Evolutionary conservation across 805 yeast genomes (phyloP), one percentile per base, ranked within the genome.

Genomic region (Saccharomycopsis fodiens): DNA sequence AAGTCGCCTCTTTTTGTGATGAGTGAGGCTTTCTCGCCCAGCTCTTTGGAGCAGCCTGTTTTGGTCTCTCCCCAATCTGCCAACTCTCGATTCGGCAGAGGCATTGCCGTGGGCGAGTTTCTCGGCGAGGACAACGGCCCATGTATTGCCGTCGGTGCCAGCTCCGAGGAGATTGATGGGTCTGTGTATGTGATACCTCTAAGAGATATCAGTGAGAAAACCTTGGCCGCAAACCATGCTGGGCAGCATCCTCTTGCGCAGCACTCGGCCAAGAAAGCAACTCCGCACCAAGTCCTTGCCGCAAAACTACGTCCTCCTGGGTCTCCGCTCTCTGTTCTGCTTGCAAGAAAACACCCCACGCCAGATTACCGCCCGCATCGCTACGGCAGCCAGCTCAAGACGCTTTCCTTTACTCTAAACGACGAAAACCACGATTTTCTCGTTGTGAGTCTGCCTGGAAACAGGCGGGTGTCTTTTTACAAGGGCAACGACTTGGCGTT

Each of bases 141-240:
- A 0, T 66, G 73, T 10, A 39, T 76, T 4, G 82, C 79, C 0
- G 64, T 78, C 1, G 69, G 79, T 1, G 69, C 82, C 1, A 75
- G 74, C 2, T 64, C 58, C 46, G 79, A 76, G 45, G 70, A 67
- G 8, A 32, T 38, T 0, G 37, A 43, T 15, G 79, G 79, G 0
- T 60, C 75, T 0, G 65, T 72, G 0, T 74, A 73, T 51, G 52
- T 74, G 4, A 51, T 74, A 2, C 72, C 76, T 1, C 35, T 73
- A 31, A 8, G 7, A n/a, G 17, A 22, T 15, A 10, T 20, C n/a
- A 38, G 16, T 10, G n/a, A 20, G 16, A 25, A 32, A 15, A 20
- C 22, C 32, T 22, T 25, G 13, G 27, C 4, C 29, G n/a, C 13
- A 16, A 6, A 16, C 15, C 20, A 35, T 15, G 16, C 15, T 8